phyloP scores from a whole-genome alignment of 495 filamentous ascomycete genomes.

The Letharia lupina region DNA sequence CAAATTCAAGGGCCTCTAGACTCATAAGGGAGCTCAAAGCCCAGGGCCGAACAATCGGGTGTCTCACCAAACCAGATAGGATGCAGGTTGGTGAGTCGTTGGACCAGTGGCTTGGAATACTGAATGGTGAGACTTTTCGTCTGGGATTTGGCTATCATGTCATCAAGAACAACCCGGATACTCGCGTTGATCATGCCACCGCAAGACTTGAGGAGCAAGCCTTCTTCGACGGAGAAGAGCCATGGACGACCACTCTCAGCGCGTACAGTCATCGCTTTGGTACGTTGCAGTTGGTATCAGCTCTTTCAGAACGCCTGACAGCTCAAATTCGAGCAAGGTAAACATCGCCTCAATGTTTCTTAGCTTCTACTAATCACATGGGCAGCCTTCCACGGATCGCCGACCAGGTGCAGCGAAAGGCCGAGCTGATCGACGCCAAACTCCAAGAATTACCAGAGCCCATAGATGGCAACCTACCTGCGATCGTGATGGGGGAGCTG shows the following conservation, averaged over 20 bases:
- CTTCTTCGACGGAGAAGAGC: slow-evolving; percentile 44
- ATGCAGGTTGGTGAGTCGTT: slow-evolving; percentile 42
- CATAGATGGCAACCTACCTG: slow-evolving; percentile 35
- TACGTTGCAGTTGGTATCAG: slow-evolving; percentile 44
- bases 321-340: slow-evolving; percentile 48
- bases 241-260: slow-evolving; percentile 42
- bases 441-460: slow-evolving; percentile 48
- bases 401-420: slow-evolving; percentile 45
- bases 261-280: slow-evolving; percentile 48
- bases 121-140: slow-evolving; percentile 44
- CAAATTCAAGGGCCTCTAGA: slow-evolving; percentile 59
- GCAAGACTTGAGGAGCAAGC: slow-evolving; percentile 49
- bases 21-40: slow-evolving; percentile 46
- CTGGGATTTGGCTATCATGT: slow-evolving; percentile 61
- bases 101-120: slow-evolving; percentile 48
- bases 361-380: too few relatives aligned
- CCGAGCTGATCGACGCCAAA: slow-evolving; percentile 38
- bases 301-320: slow-evolving; percentile 46
- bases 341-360: too few relatives aligned
- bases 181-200: slow-evolving; percentile 40
- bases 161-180: slow-evolving; percentile 50
- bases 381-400: slow-evolving; percentile 51
- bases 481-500: slow-evolving; percentile 33
- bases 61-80: slow-evolving; percentile 68
- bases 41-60: too few relatives aligned